Conservation (phyloP, 1,284 basidiomycete species). For the Moniliella sp. region DNA sequence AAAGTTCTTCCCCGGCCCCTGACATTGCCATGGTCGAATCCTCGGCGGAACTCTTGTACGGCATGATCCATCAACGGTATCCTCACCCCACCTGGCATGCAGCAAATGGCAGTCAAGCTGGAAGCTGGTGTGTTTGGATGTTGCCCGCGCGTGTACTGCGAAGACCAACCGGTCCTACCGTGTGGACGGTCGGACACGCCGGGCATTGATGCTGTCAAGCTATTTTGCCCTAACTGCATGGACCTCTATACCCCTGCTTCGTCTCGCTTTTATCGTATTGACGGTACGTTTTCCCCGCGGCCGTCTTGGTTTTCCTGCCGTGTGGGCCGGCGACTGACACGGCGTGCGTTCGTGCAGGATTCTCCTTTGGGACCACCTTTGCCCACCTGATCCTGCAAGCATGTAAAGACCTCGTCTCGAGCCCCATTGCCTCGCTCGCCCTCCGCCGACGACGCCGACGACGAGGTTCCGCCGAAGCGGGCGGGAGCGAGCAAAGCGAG, state of each 20-base stretch:
- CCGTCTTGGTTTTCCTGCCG: too few species aligned
- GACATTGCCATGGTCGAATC: slow-evolving; percentile 93
- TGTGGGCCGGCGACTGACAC: too few species aligned
- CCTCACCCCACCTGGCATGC: slow-evolving; percentile 71
- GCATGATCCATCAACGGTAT: slow-evolving; percentile 94
- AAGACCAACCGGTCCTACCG: slow-evolving; percentile 69
- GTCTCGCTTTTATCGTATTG: slow-evolving; percentile 81
- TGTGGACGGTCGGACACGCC: slow-evolving; percentile 88
- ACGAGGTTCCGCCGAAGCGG: too few species aligned
- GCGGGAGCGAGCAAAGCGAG: too few species aligned
- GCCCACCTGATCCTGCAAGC: slow-evolving; percentile 91
- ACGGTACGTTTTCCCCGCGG: slow-evolving; percentile 65
- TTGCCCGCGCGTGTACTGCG: slow-evolving; percentile 86
- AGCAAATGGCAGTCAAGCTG: slow-evolving; percentile 88
- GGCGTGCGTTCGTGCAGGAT: too few species aligned
- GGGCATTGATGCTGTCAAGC: slow-evolving; percentile 86
- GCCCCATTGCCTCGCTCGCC: slow-evolving; percentile 5
- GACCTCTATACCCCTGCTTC: slow-evolving; percentile 93
- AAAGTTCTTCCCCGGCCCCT: slow-evolving; percentile 57
- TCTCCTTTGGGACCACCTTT: slow-evolving; percentile 96
- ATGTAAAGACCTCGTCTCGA: slow-evolving; percentile 43
- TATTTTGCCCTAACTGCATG: slow-evolving; percentile 93
- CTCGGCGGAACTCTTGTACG: slow-evolving; percentile 88
- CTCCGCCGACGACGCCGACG: too few species aligned
- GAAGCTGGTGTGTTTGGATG: slow-evolving; percentile 75